A percentile compares a stretch with the other conserved stretches of the same genome.
Conservation (phyloP, 306 rosid species). For the Dalbergia cochinchinensis region DNA sequence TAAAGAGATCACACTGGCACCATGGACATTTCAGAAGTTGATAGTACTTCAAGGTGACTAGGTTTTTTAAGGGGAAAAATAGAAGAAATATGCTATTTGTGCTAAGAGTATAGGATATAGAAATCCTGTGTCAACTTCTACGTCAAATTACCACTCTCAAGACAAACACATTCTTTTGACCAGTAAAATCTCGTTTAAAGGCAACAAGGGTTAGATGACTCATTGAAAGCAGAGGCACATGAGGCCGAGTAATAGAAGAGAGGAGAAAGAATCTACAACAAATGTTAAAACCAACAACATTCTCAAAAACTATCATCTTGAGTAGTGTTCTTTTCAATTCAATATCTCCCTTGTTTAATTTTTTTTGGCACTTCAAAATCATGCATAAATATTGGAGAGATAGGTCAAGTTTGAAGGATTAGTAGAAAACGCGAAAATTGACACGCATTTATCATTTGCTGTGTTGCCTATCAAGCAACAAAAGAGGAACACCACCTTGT, state of each 20-base stretch:
- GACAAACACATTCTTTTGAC: not conserved
- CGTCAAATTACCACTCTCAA: not conserved
- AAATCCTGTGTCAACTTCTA: not conserved
- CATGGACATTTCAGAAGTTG: slow-evolving; percentile 5
- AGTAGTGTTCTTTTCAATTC: not conserved
- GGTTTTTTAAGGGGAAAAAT: not conserved
- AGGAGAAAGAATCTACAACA: not conserved
- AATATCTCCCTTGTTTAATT: not conserved
- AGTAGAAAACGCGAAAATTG: not conserved
- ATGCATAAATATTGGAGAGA: slow-evolving; percentile 3
- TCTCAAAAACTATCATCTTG: slow-evolving; percentile 2
- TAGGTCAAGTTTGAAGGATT: no score
- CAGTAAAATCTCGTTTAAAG: not conserved
- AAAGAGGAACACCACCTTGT: no score
- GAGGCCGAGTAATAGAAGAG: not conserved
- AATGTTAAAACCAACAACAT: not conserved
- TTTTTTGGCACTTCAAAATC: not conserved
- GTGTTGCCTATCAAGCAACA: no score
- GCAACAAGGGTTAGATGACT: not conserved
- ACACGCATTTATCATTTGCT: no score
- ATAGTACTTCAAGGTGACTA: not conserved
- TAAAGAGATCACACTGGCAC: not conserved
- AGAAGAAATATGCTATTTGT: no score
- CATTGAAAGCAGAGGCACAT: not conserved
- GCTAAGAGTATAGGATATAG: not conserved